Conservation (phyloP, 2,329 filamentous ascomycete genomes). For the Teratosphaeria epicoccoides region DNA sequence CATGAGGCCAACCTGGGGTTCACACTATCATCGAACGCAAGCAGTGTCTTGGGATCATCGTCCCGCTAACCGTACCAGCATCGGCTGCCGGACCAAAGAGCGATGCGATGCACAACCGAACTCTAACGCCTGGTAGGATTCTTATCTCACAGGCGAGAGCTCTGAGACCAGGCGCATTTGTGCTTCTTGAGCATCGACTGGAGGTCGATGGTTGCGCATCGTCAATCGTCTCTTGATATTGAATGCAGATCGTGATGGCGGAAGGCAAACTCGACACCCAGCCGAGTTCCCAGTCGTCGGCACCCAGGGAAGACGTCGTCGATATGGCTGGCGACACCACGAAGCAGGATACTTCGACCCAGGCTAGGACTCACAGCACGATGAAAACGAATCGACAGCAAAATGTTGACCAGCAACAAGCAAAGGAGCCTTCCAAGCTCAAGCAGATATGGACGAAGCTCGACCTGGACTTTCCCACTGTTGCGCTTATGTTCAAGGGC, state of each 20-base stretch:
- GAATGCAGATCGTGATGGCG: background rate
- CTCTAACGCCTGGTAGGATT: too few species aligned
- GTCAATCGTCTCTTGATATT: background rate
- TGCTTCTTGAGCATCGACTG: background rate
- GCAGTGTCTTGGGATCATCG: too few species aligned
- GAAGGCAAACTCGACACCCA: background rate
- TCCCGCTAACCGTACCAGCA: too few species aligned
- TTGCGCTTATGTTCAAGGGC: constrained; percentile 26
- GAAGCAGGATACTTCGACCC: background rate
- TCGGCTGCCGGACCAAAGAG: too few species aligned
- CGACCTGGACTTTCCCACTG: constrained; percentile 20
- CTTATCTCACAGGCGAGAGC: background rate
- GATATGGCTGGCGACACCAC: background rate
- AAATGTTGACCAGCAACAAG: background rate
- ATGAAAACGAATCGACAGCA: background rate
- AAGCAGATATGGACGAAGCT: constrained; percentile 21
- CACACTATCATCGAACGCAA: too few species aligned
- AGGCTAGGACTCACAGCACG: background rate
- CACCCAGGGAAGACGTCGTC: background rate
- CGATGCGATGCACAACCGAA: too few species aligned
- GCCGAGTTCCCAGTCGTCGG: background rate
- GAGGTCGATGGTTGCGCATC: background rate
- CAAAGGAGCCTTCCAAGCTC: constrained; percentile 14
- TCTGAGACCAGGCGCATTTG: too few species aligned
- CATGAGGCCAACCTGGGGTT: too few species aligned